Evolutionary conservation across 129 eudicot species (phyloP), one percentile per base, ranked within the genome.

Genomic region (Rutidosis leptorrhynchoides): DNA sequence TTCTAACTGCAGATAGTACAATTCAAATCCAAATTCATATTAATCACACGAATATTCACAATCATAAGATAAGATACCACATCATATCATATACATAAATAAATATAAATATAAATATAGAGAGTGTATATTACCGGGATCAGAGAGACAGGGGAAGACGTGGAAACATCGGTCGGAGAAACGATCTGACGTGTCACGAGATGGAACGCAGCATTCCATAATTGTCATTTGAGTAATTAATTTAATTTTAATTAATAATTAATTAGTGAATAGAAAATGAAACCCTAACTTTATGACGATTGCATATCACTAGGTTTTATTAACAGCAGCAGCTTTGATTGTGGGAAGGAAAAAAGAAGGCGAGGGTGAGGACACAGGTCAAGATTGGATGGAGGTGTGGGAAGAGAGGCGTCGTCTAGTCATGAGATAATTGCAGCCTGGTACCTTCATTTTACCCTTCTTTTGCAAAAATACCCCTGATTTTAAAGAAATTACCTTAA

Each of bases 111-210:
- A 46, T 4, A 46, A 6, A 65, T 55, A 22, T 5, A 19, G 19
- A 24, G 49, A 10, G 22, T 3, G 15, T 5, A 23, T 20, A n/a
- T 66, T 70, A 92, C 98, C 96, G 28, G 98, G 95, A 82, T 93
- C 96, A 67, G 89, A 73, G 45, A 93, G 87, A 68, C 98, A 85
- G 12, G 98, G 98, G 67, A 83, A 82, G 69, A 66, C 45, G 61
- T 73, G 81, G 62, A 67, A 73, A 76, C 88, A 88, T 26, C 86
- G 80, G 75, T 85, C 86, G 74, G 71, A 65, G 79, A 55, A 51
- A 27, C 84, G 89, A 74, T 82, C 86, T 56, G 84, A 79, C 25
- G 74, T 32, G 79, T 74, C 77, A 10, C 84, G 85, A 71, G 61
- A 72, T 52, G 48, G 52, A 62, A 67, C 46, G 76, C 89, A 76